Evolutionary conservation across 2,329 filamentous ascomycete species (phyloP).

Genomic region (Trichoderma sp.): DNA sequence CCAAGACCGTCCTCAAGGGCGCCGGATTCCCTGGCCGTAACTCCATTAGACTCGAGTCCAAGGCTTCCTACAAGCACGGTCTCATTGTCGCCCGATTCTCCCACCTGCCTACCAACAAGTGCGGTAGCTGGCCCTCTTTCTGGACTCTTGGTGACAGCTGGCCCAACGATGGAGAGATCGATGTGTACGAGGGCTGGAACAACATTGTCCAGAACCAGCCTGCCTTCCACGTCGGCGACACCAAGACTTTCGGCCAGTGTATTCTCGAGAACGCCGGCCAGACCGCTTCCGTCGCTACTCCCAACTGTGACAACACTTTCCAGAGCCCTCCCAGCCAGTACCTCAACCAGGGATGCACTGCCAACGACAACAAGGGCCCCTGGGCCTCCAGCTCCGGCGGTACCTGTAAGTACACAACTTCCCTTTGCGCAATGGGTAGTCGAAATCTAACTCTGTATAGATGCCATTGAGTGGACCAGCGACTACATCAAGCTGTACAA

Average conservation of each 20-base stretch:
- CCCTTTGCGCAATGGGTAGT: too few species aligned
- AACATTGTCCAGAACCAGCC: constrained; percentile 52
- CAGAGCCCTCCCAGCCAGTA: constrained; percentile 35
- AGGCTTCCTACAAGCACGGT: constrained; percentile 59
- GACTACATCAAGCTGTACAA: constrained; percentile 43
- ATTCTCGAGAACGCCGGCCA: constrained; percentile 32
- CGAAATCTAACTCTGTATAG: constrained; percentile 19
- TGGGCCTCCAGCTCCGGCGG: constrained; percentile 41
- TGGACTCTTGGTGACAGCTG: constrained; percentile 54
- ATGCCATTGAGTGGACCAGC: constrained; percentile 44
- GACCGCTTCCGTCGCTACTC: constrained; percentile 32
- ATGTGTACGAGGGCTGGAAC: constrained; percentile 68
- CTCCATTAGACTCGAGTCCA: constrained; percentile 66
- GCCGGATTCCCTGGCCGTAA: constrained; percentile 38
- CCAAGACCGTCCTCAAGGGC: constrained; percentile 27
- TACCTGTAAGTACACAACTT: constrained; percentile 39
- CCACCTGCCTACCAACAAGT: constrained; percentile 64
- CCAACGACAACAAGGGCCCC: constrained; percentile 38
- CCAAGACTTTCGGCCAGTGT: constrained; percentile 36
- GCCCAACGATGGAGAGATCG: constrained; percentile 63
- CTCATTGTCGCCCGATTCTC: constrained; percentile 68
- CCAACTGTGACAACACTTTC: constrained; percentile 43
- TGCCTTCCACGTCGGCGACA: constrained; percentile 53
- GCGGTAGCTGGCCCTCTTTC: constrained; percentile 72
- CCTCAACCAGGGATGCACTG: constrained; percentile 42